Evolutionary conservation across 2,329 filamentous ascomycete species (phyloP).

Genomic region (Claviceps arundinis): DNA sequence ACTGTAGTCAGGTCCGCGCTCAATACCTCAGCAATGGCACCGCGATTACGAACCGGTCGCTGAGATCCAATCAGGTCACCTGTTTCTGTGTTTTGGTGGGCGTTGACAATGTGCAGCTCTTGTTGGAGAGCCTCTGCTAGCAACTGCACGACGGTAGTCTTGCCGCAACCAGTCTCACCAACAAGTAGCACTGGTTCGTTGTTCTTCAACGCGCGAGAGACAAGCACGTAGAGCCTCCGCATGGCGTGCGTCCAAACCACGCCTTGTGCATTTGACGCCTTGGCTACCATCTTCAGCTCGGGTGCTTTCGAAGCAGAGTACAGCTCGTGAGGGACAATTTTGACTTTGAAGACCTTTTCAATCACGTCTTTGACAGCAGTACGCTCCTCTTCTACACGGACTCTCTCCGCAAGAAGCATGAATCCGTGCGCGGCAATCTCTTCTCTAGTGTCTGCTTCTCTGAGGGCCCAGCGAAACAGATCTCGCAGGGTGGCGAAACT

Average conservation of each 20-base stretch:
- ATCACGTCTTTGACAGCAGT: conserved; percentile 75
- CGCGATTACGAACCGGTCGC: conserved; percentile 75
- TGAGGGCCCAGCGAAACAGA: conserved; percentile 85
- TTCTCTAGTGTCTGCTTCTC: conserved; percentile 72
- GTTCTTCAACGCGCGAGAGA: conserved; percentile 74
- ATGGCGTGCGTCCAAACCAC: conserved; percentile 95
- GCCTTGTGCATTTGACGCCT: conserved; percentile 38
- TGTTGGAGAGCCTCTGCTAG: conserved; percentile 69
- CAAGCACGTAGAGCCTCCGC: conserved; percentile 78
- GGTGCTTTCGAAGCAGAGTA: conserved; percentile 52
- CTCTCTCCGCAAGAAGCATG: conserved; percentile 89
- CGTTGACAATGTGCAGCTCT: conserved; percentile 80
- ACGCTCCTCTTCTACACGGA: conserved; percentile 81
- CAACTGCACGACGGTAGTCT: conserved; percentile 91
- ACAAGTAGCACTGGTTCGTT: conserved; percentile 91
- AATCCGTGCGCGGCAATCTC: conserved; percentile 87
- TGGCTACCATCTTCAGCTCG: conserved; percentile 36
- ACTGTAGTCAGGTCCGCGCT: conserved; percentile 42
- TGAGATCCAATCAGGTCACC: conserved; percentile 95
- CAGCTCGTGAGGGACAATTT: conserved; percentile 58
- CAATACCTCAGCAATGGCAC: conserved; percentile 54
- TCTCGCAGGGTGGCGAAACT: conserved; percentile 95
- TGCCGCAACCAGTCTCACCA: conserved; percentile 93
- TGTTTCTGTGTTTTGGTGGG: conserved; percentile 96
- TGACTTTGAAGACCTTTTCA: conserved; percentile 79